A percentile compares a stretch with the other conserved stretches of the same genome.
Conservation (phyloP, 495 filamentous ascomycete species). For the Penicillium paxilli region DNA sequence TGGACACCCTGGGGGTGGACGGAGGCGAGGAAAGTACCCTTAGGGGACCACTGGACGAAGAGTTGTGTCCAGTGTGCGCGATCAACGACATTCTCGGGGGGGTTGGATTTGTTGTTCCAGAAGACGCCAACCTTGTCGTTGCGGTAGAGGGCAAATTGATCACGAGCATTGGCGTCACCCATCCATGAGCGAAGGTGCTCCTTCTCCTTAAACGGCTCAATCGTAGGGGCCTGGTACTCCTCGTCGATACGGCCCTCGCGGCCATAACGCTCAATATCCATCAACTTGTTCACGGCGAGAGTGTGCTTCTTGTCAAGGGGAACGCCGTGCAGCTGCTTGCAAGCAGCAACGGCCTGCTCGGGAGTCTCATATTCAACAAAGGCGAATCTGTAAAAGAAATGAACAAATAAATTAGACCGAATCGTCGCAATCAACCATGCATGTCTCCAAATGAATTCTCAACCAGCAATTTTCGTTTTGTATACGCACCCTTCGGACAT, state of each 20-base stretch:
- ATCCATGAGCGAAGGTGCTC: constrained; percentile 95
- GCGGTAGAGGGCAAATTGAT: constrained; percentile 92
- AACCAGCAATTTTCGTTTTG: background rate
- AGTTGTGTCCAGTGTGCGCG: constrained; percentile 94
- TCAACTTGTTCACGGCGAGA: constrained; percentile 93
- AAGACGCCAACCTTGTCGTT: constrained; percentile 89
- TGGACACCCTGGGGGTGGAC: constrained; percentile 95
- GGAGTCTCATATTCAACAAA: constrained; percentile 96
- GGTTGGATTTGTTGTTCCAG: constrained; percentile 96
- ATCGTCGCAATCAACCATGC: background rate
- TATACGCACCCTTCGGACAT: constrained; percentile 76
- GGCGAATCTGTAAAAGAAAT: constrained; percentile 62
- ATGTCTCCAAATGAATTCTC: too few relatives aligned
- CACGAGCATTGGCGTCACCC: constrained; percentile 78
- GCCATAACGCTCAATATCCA: constrained; percentile 94
- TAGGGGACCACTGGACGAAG: constrained; percentile 96
- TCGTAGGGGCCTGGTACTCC: constrained; percentile 73
- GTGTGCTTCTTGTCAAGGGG: constrained; percentile 95
- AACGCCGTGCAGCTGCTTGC: constrained; percentile 77
- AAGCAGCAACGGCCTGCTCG: constrained; percentile 83
- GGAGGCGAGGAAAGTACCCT: constrained; percentile 89
- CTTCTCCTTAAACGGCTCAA: constrained; percentile 82
- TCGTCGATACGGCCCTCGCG: constrained; percentile 91
- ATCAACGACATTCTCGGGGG: constrained; percentile 84
- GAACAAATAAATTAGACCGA: constrained; percentile 11